Conservation (phyloP, 1,284 basidiomycete genomes). For the Boletus smithii region DNA sequence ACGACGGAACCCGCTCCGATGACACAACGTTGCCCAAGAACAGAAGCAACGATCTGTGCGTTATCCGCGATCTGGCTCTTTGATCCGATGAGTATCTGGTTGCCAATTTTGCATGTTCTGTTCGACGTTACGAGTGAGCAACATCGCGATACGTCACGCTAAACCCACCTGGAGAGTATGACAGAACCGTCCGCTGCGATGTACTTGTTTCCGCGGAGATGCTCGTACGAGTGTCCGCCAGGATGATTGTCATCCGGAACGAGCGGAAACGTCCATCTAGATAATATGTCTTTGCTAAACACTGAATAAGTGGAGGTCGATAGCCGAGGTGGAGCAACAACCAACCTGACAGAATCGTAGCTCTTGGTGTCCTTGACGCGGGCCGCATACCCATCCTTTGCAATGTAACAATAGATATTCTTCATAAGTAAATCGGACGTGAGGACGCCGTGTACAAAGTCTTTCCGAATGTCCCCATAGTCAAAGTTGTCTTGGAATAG, state of each 20-base stretch:
- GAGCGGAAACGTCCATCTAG: conserved; percentile 91
- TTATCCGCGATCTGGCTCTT: conserved; percentile 62
- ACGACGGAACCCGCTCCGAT: conserved; percentile 67
- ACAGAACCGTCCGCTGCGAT: conserved; percentile 75
- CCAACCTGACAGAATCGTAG: conserved; percentile 81
- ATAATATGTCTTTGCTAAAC: conserved; percentile 83
- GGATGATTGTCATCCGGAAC: conserved; percentile 93
- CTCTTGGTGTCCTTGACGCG: conserved; percentile 86
- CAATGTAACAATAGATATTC: conserved; percentile 88
- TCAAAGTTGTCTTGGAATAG: conserved; percentile 99
- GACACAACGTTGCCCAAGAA: conserved; percentile 71
- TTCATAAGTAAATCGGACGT: conserved; percentile 95
- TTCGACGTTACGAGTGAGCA: conserved; percentile 2
- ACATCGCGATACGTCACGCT: not conserved
- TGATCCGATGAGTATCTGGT: conserved; percentile 79
- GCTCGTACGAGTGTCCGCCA: conserved; percentile 75
- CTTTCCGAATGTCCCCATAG: conserved; percentile 86
- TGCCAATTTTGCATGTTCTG: conserved; percentile 80
- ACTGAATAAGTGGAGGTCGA: conserved; percentile 3
- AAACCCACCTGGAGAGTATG: conserved; percentile 64
- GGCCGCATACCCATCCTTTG: conserved; percentile 83
- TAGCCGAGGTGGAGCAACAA: conserved; percentile 9
- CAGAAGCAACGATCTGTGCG: conserved; percentile 63
- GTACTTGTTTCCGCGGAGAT: conserved; percentile 83
- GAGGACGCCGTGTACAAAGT: conserved; percentile 96